phyloP scores from a whole-genome alignment of 148 eudicot species.

The Selenicereus undatus region DNA sequence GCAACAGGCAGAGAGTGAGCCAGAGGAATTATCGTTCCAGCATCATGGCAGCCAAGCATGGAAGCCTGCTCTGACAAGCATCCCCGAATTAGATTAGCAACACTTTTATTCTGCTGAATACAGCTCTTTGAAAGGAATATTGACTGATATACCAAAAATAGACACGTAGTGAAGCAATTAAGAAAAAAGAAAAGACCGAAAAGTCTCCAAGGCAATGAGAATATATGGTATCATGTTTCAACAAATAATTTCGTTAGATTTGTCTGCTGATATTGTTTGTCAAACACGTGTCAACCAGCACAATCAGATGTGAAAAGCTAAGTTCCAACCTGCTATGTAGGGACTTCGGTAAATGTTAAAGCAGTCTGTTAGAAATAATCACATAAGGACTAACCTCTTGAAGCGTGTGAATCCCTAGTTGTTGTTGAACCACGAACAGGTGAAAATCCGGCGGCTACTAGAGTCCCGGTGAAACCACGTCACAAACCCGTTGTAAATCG shows the following conservation, averaged over 20 bases:
- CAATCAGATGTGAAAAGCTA: too few relatives aligned
- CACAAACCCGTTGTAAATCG: too few relatives aligned
- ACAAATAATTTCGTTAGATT: neutral
- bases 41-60: slow-evolving; percentile 23
- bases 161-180: neutral
- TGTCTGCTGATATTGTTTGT: neutral
- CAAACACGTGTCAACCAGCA: too few relatives aligned
- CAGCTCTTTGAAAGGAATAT: neutral
- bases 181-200: too few relatives aligned
- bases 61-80: slow-evolving; percentile 49
- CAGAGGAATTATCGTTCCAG: neutral
- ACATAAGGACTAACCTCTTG: too few relatives aligned
- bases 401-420: too few relatives aligned
- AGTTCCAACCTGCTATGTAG: too few relatives aligned
- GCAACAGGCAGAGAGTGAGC: slow-evolving; percentile 20
- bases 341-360: too few relatives aligned
- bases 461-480: too few relatives aligned
- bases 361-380: too few relatives aligned
- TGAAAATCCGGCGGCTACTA: too few relatives aligned
- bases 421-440: too few relatives aligned
- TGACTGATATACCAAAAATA: neutral
- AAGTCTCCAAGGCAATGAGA: neutral
- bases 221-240: neutral
- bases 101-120: neutral
- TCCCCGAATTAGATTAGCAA: slow-evolving; percentile 38